Conservation (phyloP, 2,329 filamentous ascomycete genomes). For the Hypoxylon rubiginosum region DNA sequence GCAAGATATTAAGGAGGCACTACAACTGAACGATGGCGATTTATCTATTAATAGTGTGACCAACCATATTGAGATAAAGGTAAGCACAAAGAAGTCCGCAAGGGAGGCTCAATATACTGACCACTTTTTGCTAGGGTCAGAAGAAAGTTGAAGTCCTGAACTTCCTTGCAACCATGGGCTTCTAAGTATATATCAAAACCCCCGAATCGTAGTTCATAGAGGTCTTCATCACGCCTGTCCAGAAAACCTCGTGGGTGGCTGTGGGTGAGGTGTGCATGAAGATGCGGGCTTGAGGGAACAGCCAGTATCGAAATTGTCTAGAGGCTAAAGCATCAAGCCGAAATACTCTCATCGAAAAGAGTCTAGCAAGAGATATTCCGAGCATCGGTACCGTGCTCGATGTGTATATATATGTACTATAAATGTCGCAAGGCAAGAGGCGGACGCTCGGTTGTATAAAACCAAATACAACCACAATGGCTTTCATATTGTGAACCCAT, state of each 20-base stretch:
- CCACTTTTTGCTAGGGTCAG: constrained; percentile 40
- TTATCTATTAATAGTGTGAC: constrained; percentile 72
- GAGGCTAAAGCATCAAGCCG: neutral
- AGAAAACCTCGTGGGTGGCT: neutral
- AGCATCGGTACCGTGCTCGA: neutral
- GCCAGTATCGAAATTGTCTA: neutral
- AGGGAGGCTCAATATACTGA: constrained; percentile 14
- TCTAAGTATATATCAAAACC: constrained; percentile 32
- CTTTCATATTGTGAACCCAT: neutral
- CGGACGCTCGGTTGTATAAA: constrained; percentile 40
- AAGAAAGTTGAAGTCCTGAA: constrained; percentile 40
- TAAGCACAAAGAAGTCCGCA: constrained; percentile 53
- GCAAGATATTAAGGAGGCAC: constrained; percentile 70
- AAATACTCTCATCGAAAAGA: neutral
- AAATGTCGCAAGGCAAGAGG: constrained; percentile 12
- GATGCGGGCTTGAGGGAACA: constrained; percentile 2
- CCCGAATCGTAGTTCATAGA: neutral
- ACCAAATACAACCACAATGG: constrained; percentile 20
- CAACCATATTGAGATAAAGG: constrained; percentile 81
- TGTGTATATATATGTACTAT: constrained; percentile 26
- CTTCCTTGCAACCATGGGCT: constrained; percentile 47
- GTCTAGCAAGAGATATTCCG: neutral
- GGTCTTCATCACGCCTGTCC: neutral
- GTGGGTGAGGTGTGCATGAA: constrained; percentile 8
- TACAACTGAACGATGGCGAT: constrained; percentile 69